Evolutionary conservation across 495 filamentous ascomycete genomes (phyloP), one percentile per base, ranked within the genome.

Genomic region (Podospora fimiseda): DNA sequence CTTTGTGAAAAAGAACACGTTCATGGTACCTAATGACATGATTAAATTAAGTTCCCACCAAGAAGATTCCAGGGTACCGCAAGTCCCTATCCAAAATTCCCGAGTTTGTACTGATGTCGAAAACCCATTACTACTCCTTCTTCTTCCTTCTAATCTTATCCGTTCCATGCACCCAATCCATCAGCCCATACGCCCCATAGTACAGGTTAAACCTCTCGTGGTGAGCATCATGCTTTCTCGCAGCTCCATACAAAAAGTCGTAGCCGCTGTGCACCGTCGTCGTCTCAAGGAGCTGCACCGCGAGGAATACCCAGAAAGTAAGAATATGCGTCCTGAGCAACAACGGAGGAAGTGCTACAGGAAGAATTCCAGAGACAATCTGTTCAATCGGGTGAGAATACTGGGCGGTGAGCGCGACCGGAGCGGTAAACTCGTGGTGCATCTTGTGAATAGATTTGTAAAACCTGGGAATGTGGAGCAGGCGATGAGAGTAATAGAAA

Each of bases 301-400:
- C 68, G 40, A 80, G 45, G 48, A 74, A 80, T 3, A 60, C 48
- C 76, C 76, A 80, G 51, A 79, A 73, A 0, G 77, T 80, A 33
- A 82, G 22, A 1, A 82, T 56, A 51, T 82, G 76, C 11, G 66
- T 65, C 6, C 63, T 45, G 23, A 80, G 41, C 1, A 80, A 9
- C 61, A 77, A 51, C n/a, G 75, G 71, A 9, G 79, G 79, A 3
- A 81, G 53, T 2, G 73, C 68, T 3, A 83, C 70, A 1, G 80
- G 79, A 9, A 83, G 61, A 15, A 69, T 68, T 53, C 80, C 80
- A 13, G 79, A 75, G 15, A 82, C 45, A 5, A 83, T 53, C 50
- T 81, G 77, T 65, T 83, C 81, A 15, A 80, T 41, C 0, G 80
- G 80, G 53, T 82, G 79, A 0, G 80, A 76, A 46, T 79, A 84